phyloP scores from a whole-genome alignment of 176 grass and related monocot species.

The Musa schizocarpa region DNA sequence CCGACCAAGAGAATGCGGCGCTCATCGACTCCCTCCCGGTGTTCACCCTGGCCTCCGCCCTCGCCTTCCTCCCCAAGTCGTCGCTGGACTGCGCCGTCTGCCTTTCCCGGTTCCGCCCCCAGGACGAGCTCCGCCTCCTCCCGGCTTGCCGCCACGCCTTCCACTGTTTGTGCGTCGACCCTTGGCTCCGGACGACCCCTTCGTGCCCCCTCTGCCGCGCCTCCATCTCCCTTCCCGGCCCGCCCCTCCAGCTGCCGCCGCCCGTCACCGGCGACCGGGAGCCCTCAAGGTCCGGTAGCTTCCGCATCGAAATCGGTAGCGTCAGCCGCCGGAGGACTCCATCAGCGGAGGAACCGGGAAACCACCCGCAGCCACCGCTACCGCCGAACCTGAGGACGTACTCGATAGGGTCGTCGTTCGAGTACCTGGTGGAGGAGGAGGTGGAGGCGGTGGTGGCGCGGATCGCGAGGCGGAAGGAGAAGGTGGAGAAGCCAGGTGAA shows the following conservation, averaged over 20 bases:
- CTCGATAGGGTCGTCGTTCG: constrained; percentile 32
- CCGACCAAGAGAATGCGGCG: constrained; percentile 25
- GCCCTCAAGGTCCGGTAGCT: constrained; percentile 16
- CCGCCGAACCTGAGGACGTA: constrained; percentile 27
- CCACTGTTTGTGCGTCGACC: constrained; percentile 64
- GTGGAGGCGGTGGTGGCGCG: constrained; percentile 43
- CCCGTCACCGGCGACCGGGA: neutral
- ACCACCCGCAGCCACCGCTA: constrained; percentile 13
- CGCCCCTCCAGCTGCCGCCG: constrained; percentile 24
- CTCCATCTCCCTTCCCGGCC: constrained; percentile 52
- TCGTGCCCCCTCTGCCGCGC: constrained; percentile 83
- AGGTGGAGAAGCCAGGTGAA: constrained; percentile 25
- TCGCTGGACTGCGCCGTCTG: constrained; percentile 78
- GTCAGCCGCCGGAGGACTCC: constrained; percentile 52
- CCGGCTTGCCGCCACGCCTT: constrained; percentile 81
- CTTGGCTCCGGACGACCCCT: constrained; percentile 57
- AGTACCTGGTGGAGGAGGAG: constrained; percentile 85
- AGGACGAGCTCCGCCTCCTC: constrained; percentile 73
- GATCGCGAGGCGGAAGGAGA: constrained; percentile 16
- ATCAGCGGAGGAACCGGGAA: constrained; percentile 16
- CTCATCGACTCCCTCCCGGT: constrained; percentile 64
- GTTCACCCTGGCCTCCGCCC: constrained; percentile 53
- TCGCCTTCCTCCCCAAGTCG: constrained; percentile 48
- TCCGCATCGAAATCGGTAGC: constrained; percentile 75
- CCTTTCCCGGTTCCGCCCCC: constrained; percentile 45